Base-by-base conservation (phyloP, 225 moss, liverwort and hornwort genomes). In the Lunularia cruciata region DNA sequence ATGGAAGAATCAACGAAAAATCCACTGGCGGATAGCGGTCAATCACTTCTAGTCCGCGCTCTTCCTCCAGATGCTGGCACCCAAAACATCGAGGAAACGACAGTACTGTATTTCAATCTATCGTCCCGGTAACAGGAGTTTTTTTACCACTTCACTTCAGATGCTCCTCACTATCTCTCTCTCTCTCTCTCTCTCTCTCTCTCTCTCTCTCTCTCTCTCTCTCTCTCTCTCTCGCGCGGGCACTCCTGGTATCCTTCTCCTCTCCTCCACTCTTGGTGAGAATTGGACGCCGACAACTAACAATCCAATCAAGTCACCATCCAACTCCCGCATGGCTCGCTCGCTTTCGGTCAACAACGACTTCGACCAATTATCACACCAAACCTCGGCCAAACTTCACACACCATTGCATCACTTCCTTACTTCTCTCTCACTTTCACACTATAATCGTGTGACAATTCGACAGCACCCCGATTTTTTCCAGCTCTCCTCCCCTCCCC, bases 311-410 rank as follows among this genome's bases (percentile, higher is more conserved):
- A 32, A 51, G 42, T 67, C 32, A 23, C 33, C 48, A 11, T 67
- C 67, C 51, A 52, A 7, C 67, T 66, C 48, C 6, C 18, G 23
- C 67, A 48, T 22, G 61, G 25, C 61, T 60, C 34, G 60, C 38
- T 60, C 25, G 60, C 43, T 57, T 30, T 5, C 49, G 33, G 49
- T 67, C 67, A 67, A 48, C 49, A 67, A 67, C n/a, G 49, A 51
- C 63, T 43, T 15, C 19, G 67, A 34, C 67, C 51, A 67, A 67
- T 51, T 34, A 67, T 51, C 49, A 67, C 27, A 36, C 35, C 67
- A 67, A 51, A 67, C 67, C 49, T 67, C 51, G 49, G 49, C 49
- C 67, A 51, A 48, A 67, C 67, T 36, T 51, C 34, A 51, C 67
- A 67, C 67, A 51, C 49, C 67, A 67, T 36, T 36, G 49, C 18